A percentile compares a stretch with the other conserved stretches of the same genome.
Conservation (phyloP, 164 flowering plant genomes). For the Houttuynia cordata region DNA sequence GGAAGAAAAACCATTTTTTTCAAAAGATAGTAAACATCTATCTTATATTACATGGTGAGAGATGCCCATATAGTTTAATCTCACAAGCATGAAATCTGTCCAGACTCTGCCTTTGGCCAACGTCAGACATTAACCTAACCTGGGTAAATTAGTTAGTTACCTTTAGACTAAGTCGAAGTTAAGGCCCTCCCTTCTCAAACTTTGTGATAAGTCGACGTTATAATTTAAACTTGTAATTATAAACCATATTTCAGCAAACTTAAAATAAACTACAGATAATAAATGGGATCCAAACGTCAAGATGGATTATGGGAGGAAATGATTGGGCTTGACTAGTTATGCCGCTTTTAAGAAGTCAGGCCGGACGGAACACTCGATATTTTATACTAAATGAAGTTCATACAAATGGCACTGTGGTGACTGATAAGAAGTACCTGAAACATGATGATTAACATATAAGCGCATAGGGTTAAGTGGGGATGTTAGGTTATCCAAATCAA, state of each 20-base stretch:
- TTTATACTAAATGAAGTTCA: too few relatives aligned
- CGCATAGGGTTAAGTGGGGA: slow-evolving; percentile 3
- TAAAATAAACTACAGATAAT: not conserved
- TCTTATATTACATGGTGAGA: too few relatives aligned
- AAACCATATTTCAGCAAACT: not conserved
- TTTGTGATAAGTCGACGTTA: too few relatives aligned
- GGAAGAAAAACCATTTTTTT: too few relatives aligned
- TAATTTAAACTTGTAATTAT: too few relatives aligned
- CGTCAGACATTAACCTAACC: not conserved
- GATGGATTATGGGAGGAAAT: not conserved
- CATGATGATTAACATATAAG: not conserved
- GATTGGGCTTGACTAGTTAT: not conserved
- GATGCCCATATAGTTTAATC: too few relatives aligned
- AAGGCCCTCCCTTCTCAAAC: not conserved
- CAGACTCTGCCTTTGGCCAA: too few relatives aligned
- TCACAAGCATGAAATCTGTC: too few relatives aligned
- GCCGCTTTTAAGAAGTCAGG: too few relatives aligned
- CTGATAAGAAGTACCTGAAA: not conserved
- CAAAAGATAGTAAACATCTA: too few relatives aligned
- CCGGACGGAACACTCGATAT: not conserved
- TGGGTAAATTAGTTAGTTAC: not conserved
- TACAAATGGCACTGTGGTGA: not conserved
- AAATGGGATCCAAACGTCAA: not conserved
- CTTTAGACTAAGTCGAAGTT: not conserved
- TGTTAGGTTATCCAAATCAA: slow-evolving; percentile 6